These are phyloP conservation scores for Clarkia xantiana DNA, from an alignment of 345 rosid genomes.

Conservation along the genomic window DNA sequence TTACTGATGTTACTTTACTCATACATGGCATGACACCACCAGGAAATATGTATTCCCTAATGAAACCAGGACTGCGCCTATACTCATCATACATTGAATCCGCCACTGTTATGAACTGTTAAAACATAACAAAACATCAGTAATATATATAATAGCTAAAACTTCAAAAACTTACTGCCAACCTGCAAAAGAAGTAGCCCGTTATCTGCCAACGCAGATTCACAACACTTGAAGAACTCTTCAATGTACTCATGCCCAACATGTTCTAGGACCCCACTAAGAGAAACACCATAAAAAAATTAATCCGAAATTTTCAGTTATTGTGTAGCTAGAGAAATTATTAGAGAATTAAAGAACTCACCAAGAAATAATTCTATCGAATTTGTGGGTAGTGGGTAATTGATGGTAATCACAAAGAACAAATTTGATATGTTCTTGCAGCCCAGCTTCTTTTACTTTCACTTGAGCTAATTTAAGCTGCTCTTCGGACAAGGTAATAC, in stretches of 20 bases:
- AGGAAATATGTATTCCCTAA: constrained; percentile 86
- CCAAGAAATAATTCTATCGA: constrained; percentile 71
- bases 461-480: constrained; percentile 58
- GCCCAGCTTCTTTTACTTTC: constrained; percentile 76
- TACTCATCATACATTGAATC: constrained; percentile 69
- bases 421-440: constrained; percentile 57
- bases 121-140: no score
- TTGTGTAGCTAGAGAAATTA: no score
- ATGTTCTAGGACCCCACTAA: constrained; percentile 82
- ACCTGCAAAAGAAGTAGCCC: constrained; percentile 85
- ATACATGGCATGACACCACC: constrained; percentile 79
- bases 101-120: constrained; percentile 71
- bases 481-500: constrained; percentile 67
- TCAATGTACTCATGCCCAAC: constrained; percentile 94
- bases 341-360: no score
- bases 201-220: constrained; percentile 56
- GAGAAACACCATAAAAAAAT: background rate
- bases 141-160: no score
- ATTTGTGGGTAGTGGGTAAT: constrained; percentile 35
- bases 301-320: no score
- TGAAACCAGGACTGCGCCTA: constrained; percentile 72
- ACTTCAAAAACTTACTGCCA: no score
- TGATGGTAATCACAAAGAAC: constrained; percentile 70
- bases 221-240: constrained; percentile 55
- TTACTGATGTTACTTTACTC: constrained; percentile 59